phyloP scores from a whole-genome alignment of 352 stramenopile species.

The Discostella stelligera region DNA sequence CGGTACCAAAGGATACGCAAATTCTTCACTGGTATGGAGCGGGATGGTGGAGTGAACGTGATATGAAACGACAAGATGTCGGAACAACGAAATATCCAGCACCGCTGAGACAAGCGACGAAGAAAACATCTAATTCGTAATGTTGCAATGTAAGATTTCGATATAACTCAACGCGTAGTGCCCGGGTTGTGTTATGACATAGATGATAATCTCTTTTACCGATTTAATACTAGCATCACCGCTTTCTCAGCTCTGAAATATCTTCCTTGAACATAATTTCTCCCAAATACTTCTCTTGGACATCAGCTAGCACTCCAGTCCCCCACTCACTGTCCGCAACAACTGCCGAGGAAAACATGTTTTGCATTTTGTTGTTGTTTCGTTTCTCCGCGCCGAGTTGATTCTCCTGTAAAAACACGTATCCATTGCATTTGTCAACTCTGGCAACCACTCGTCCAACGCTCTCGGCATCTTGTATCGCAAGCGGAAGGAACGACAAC shows the following conservation, averaged over 20 bases:
- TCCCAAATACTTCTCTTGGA: constrained; percentile 68
- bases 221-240: constrained; percentile 1
- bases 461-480: constrained; percentile 73
- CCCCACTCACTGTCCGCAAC: constrained; percentile 49
- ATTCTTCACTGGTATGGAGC: constrained; percentile 66
- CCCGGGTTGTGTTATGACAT: not conserved
- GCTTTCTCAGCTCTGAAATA: constrained; percentile 33
- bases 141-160: constrained; percentile 1
- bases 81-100: constrained; percentile 62
- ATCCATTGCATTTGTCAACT: constrained; percentile 80
- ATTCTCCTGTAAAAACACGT: constrained; percentile 62
- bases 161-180: too few relatives aligned
- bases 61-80: constrained; percentile 56
- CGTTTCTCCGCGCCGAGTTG: not conserved
- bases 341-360: constrained; percentile 74
- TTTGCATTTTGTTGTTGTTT: constrained; percentile 30
- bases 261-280: constrained; percentile 46
- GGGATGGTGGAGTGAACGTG: constrained; percentile 58
- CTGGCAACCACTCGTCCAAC: constrained; percentile 72
- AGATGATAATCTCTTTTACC: not conserved
- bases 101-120: constrained; percentile 26
- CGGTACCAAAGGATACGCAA: constrained; percentile 61
- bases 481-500: constrained; percentile 70
- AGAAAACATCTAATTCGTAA: not conserved
- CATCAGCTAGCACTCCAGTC: constrained; percentile 64